Evolutionary conservation across 306 rosid species (phyloP).

Genomic region (Chamaecrista fasciculata): DNA sequence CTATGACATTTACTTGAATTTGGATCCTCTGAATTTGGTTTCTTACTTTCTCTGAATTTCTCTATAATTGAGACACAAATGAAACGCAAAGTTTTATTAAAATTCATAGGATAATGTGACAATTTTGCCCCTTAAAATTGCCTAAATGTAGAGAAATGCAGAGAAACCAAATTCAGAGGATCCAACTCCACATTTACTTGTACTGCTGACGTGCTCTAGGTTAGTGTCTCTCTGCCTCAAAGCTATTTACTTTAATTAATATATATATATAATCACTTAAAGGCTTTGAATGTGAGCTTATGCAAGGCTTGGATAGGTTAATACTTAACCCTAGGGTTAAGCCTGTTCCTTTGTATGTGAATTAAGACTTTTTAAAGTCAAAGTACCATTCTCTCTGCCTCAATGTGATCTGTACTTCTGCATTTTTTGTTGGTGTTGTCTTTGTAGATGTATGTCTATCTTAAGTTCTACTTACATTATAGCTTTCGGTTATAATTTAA

Average conservation of each 20-base stretch:
- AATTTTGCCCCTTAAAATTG: no score
- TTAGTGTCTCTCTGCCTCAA: no score
- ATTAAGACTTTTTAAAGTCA: background rate
- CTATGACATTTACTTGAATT: no score
- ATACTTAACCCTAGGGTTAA: background rate
- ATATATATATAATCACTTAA: background rate
- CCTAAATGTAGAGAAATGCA: no score
- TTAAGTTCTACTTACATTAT: constrained; percentile 12
- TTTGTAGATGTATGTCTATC: background rate
- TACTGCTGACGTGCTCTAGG: no score
- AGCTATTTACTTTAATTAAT: background rate
- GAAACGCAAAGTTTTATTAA: no score
- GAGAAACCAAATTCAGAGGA: no score
- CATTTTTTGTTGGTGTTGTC: background rate
- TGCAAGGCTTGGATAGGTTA: background rate
- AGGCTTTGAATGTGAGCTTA: background rate
- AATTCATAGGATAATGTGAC: no score
- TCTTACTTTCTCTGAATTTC: no score
- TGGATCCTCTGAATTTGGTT: no score
- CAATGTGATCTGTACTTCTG: background rate
- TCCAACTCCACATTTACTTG: no score
- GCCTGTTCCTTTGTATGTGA: background rate
- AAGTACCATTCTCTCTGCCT: background rate
- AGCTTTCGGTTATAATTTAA: background rate
- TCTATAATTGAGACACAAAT: no score